Conservation (phyloP, 2,329 filamentous ascomycete species). For the Aureobasidium sp. region DNA sequence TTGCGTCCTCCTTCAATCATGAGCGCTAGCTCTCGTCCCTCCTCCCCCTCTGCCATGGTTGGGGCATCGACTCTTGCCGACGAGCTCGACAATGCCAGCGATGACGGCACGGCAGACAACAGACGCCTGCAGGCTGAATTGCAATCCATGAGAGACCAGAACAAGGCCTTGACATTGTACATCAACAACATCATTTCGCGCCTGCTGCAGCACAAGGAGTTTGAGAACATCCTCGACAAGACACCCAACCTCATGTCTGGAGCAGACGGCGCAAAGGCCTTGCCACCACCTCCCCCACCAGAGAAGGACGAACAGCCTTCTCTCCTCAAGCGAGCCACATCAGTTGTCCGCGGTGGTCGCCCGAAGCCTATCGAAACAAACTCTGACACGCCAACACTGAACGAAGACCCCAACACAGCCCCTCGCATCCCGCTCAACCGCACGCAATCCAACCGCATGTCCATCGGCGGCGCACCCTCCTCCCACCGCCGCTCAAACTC, state of each 20-base stretch:
- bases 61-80: conserved; percentile 68
- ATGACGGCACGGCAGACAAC: conserved; percentile 50
- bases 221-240: conserved; percentile 86
- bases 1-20: conserved; percentile 48
- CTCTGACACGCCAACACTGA: conserved; percentile 24
- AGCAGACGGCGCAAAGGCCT: conserved; percentile 48
- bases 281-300: conserved; percentile 63
- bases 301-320: conserved; percentile 43
- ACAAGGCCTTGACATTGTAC: conserved; percentile 94
- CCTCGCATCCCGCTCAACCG: conserved; percentile 66
- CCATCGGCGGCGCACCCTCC: conserved; percentile 23
- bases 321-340: conserved; percentile 54
- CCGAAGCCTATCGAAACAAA: conserved; percentile 25
- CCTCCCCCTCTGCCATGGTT: conserved; percentile 30
- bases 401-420: conserved; percentile 62
- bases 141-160: conserved; percentile 78
- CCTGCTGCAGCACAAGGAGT: conserved; percentile 87
- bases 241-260: conserved; percentile 56
- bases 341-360: conserved; percentile 43
- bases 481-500: conserved; percentile 38
- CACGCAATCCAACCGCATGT: conserved; percentile 44
- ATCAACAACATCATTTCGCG: conserved; percentile 99
- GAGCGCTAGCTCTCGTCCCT: conserved; percentile 18
- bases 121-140: conserved; percentile 63
- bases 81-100: conserved; percentile 61